Base-by-base conservation (phyloP, 768 basidiomycete genomes). In the Pleurotus eryngii region DNA sequence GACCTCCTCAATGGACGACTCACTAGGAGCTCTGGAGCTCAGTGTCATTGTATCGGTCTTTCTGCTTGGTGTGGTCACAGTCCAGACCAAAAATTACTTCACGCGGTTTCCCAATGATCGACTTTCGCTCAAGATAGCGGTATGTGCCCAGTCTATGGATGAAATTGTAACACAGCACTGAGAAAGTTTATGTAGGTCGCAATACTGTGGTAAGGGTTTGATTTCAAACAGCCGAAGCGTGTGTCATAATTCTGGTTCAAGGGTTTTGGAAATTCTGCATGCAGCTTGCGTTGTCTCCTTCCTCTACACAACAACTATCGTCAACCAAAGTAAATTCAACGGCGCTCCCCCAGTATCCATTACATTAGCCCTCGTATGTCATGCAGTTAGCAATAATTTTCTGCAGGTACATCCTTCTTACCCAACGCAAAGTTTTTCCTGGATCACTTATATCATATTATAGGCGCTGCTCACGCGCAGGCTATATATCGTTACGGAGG, bases 241-340 rank as follows among this genome's bases (percentile, higher is more conserved):
- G 30, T 3, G 30, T 35, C 30, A 9, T 35, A 35, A 35, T 35
- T 9, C 30, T 35, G 4, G 12, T 15, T 17, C 45, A 46, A 70
- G 69, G 70, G 22, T 67, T 7, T 40, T 68, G 2, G 71, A 71
- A 45, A 53, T 67, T 5, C 64, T 59, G 4, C 70, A 71, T 61
- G 68, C 71, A 0, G 49, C 67, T 2, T 63, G 66, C 1, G 60
- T 68, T 7, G 60, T 61, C 40, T 65, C 64, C 49, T 67, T 65
- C 6, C 61, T 73, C 17, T 74, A 74, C 56, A 61, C 60, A 2
- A 61, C 66, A 38, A 73, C 72, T 1, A 67, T 75, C 30, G 60
- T 60, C 2, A 55, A 60, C 3, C 68, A 65, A 6, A 45, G n/a
- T 22, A n/a, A 22, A 17, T n/a, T 17, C n/a, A 45, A 17, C 6